phyloP scores from a whole-genome alignment of 2,329 filamentous ascomycete species.

The Aspergillus fischeri region DNA sequence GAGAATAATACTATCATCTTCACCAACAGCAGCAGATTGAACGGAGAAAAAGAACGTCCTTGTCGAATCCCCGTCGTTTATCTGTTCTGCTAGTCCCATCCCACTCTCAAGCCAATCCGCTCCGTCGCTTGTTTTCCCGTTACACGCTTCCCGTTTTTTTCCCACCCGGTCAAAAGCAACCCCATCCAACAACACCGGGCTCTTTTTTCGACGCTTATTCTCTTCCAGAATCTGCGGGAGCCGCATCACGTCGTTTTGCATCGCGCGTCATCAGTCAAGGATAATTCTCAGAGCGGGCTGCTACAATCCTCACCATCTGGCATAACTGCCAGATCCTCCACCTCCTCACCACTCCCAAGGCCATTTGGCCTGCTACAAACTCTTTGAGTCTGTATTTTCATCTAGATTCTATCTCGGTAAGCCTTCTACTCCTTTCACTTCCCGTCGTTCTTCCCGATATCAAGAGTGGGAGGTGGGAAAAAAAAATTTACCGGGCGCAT shows the following conservation, averaged over 20 bases:
- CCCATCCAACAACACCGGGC: neutral
- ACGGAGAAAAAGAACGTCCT: neutral
- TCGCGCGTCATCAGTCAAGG: constrained; percentile 11
- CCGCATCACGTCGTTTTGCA: constrained; percentile 15
- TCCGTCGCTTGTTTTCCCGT: constrained; percentile 1
- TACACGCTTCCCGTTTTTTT: neutral
- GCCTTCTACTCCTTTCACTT: constrained; percentile 13
- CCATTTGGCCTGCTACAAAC: constrained; percentile 24
- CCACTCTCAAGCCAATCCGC: neutral
- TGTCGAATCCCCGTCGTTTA: neutral
- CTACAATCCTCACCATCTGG: constrained; percentile 20
- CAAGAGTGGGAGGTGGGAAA: neutral
- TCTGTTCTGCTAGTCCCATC: neutral
- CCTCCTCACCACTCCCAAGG: constrained; percentile 19
- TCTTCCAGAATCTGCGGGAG: constrained; percentile 13
- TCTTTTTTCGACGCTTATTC: constrained; percentile 3
- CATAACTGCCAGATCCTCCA: constrained; percentile 21
- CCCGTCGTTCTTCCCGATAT: constrained; percentile 4
- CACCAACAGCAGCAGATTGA: neutral
- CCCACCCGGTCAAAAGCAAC: constrained; percentile 3
- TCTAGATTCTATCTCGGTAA: constrained; percentile 27
- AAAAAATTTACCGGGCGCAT: constrained; percentile 16
- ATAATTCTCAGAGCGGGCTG: constrained; percentile 15
- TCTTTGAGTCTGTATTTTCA: constrained; percentile 20
- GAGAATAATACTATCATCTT: neutral